Evolutionary conservation across 2,329 filamentous ascomycete species (phyloP).

Genomic region (Zarea fungicola): DNA sequence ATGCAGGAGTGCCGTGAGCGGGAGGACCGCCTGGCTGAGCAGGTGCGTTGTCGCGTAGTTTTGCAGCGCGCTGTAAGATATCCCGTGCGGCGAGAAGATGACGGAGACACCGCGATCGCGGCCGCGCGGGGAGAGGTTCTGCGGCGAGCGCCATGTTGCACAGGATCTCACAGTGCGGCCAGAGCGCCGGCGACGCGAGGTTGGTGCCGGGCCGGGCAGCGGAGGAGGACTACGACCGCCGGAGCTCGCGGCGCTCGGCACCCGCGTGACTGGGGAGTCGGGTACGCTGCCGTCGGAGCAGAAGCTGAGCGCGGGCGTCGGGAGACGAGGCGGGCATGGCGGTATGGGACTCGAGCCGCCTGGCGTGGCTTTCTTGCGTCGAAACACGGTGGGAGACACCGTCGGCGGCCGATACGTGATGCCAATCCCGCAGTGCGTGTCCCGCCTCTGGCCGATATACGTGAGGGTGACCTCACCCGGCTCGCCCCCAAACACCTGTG

Average conservation of each 20-base stretch:
- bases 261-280: constrained; percentile 6
- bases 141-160: constrained; percentile 30
- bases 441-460: constrained; percentile 56
- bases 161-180: constrained; percentile 25
- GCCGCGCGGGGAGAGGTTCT: constrained; percentile 29
- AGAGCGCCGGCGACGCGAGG: constrained; percentile 23
- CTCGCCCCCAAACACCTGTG: constrained; percentile 45
- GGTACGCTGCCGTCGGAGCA: constrained; percentile 9
- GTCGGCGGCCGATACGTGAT: constrained; percentile 64
- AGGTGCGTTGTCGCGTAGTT: constrained; percentile 55
- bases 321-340: background rate
- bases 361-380: constrained; percentile 16
- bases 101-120: constrained; percentile 49
- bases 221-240: constrained; percentile 9
- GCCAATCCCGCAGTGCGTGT: constrained; percentile 59
- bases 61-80: constrained; percentile 46
- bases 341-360: background rate
- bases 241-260: too few species aligned
- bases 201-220: constrained; percentile 15
- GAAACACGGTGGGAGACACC: constrained; percentile 18
- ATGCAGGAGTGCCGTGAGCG: constrained; percentile 59
- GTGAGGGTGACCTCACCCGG: constrained; percentile 67
- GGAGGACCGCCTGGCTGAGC: constrained; percentile 49
- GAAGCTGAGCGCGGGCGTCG: constrained; percentile 5
- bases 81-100: constrained; percentile 61